A percentile compares a stretch with the other conserved stretches of the same genome.
Evolutionary conservation across 164 flowering plant genomes (phyloP).

Genomic region (Magnolia officinalis): DNA sequence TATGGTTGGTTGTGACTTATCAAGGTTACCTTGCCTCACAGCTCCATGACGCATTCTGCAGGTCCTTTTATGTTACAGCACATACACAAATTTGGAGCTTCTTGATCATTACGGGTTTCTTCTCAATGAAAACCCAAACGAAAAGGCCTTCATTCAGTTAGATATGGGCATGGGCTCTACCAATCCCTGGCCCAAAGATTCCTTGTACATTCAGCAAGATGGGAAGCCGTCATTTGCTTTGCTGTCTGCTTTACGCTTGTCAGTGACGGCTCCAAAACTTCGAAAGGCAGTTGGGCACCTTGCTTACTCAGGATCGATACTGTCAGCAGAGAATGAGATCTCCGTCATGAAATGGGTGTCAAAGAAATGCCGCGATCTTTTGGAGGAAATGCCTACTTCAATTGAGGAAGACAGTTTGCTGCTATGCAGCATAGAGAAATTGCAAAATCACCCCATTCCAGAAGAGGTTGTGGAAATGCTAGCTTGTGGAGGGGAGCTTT

Average conservation of each 20-base stretch:
- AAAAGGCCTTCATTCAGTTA: constrained; percentile 65
- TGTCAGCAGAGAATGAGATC: constrained; percentile 68
- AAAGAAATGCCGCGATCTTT: constrained; percentile 35
- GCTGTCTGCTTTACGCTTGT: constrained; percentile 66
- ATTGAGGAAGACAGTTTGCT: constrained; percentile 51
- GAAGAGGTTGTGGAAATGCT: constrained; percentile 20
- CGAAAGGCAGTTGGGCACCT: constrained; percentile 60
- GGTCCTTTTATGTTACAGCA: constrained; percentile 88
- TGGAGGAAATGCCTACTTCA: constrained; percentile 54
- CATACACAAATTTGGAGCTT: constrained; percentile 90
- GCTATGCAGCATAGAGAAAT: constrained; percentile 34
- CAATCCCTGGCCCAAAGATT: constrained; percentile 63
- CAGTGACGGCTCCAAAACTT: constrained; percentile 56
- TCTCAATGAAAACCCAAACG: constrained; percentile 63
- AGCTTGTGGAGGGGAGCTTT: constrained; percentile 32
- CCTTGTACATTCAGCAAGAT: constrained; percentile 55
- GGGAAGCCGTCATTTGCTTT: constrained; percentile 88
- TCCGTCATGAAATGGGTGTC: constrained; percentile 51
- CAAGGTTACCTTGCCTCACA: neutral
- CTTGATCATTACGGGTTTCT: constrained; percentile 96
- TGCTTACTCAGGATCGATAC: constrained; percentile 65
- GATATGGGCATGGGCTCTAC: constrained; percentile 40
- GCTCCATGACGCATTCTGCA: constrained; percentile 18
- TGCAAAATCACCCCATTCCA: constrained; percentile 17
- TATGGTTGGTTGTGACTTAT: no score